Evolutionary conservation across 148 eudicot species (phyloP).

Genomic region (Rhododendron ovatum): DNA sequence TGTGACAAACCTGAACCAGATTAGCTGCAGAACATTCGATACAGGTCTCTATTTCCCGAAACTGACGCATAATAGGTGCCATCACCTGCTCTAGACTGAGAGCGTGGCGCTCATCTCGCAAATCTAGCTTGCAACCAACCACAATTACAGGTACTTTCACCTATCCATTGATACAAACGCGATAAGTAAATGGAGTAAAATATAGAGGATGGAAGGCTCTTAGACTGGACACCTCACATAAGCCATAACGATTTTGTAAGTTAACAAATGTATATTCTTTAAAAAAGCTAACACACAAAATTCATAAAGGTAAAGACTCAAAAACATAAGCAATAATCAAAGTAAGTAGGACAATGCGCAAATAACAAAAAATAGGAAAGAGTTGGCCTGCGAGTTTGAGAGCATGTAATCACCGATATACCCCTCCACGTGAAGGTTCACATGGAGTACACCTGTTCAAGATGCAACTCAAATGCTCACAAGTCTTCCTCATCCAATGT

Average conservation of each 20-base stretch:
- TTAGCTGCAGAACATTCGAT: slow-evolving; percentile 66
- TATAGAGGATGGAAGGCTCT: neutral
- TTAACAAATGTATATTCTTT: neutral
- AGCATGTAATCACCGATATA: neutral
- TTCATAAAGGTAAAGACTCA: neutral
- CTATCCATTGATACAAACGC: slow-evolving; percentile 16
- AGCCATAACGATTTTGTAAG: neutral
- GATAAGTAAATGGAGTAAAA: neutral
- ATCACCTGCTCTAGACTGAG: slow-evolving; percentile 41
- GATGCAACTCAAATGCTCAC: neutral
- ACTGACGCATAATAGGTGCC: slow-evolving; percentile 61
- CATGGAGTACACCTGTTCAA: neutral
- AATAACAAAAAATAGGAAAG: neutral
- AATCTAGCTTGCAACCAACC: slow-evolving; percentile 63
- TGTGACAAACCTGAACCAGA: slow-evolving; percentile 43
- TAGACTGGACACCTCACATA: too few relatives aligned
- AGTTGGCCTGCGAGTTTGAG: neutral
- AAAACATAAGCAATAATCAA: neutral
- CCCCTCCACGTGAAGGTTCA: neutral
- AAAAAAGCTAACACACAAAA: neutral
- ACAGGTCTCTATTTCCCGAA: slow-evolving; percentile 64
- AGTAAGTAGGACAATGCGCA: neutral
- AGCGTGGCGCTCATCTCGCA: slow-evolving; percentile 32
- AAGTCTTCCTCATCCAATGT: neutral
- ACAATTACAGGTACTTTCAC: slow-evolving; percentile 53